Conservation (phyloP, 352 stramenopile species). For the Globisporangium echinulatum region DNA sequence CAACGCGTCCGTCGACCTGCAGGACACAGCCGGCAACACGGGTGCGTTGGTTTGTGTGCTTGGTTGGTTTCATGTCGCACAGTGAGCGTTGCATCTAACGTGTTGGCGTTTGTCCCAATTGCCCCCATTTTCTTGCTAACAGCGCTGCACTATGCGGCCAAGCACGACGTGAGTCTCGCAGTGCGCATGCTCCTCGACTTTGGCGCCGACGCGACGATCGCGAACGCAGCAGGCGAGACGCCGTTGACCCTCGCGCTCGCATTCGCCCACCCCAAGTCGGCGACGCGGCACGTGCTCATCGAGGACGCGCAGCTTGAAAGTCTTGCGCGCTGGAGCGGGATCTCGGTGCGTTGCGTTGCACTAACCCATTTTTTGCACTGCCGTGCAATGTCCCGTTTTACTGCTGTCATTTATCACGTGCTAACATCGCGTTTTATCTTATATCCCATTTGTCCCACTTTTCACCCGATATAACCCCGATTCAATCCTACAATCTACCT, state of each 20-base stretch:
- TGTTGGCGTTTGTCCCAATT: background rate
- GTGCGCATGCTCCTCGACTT: slow-evolving; percentile 68
- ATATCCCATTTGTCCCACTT: background rate
- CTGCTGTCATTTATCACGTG: too few species aligned
- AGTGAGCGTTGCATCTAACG: background rate
- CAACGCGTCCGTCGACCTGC: slow-evolving; percentile 36
- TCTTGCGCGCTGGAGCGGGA: slow-evolving; percentile 29
- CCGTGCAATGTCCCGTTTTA: too few species aligned
- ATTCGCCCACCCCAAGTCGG: slow-evolving; percentile 28
- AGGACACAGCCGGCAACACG: slow-evolving; percentile 64
- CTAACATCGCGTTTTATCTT: background rate
- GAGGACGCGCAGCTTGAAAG: slow-evolving; percentile 50
- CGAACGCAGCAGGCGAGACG: slow-evolving; percentile 41
- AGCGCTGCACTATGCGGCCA: slow-evolving; percentile 63
- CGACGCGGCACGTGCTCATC: slow-evolving; percentile 35
- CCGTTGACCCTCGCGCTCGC: slow-evolving; percentile 37
- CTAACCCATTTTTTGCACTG: too few species aligned
- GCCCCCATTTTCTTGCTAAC: background rate
- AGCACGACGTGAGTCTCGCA: slow-evolving; percentile 51
- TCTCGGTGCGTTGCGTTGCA: slow-evolving; percentile 20
- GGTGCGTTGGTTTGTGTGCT: slow-evolving; percentile 21
- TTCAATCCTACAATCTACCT: background rate
- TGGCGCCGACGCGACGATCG: slow-evolving; percentile 32
- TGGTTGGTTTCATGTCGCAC: background rate
- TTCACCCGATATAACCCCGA: background rate